Evolutionary conservation across 148 eudicot species (phyloP), one percentile per base, ranked within the genome.

Genomic region (Spergularia bocconei): DNA sequence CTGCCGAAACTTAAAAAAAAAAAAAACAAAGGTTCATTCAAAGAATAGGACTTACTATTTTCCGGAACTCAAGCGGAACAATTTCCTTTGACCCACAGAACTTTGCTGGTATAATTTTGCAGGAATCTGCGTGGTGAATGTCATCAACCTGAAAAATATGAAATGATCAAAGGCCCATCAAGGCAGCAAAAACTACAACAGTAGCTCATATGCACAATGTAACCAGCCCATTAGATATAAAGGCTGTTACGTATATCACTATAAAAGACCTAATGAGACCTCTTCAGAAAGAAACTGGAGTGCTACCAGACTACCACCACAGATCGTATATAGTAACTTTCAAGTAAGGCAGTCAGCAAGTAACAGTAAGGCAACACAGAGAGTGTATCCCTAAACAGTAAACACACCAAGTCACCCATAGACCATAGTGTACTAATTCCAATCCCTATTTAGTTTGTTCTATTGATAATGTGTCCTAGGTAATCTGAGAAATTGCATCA

Each of bases 41-140:
- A 17, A 79, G 21, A 23, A 39, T 7, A 48, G 69, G 16, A 72
- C 79, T 67, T 79, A 85, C 87, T 68, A 86, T 81, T 82, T 90
- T 86, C 25, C 91, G 89, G 69, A 85, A 79, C 77, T 88, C 84
- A 70, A 93, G 91, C 2, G 91, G 88, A 29, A 91, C 95, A 74
- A 91, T 85, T 85, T 93, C 98, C 81, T 93, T 91, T 60, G 95
- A 86, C 11, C 98, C 98, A 84, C 75, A 91, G 75, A 93, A 93
- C 78, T 93, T 93, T 2, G 91, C 91, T 21, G 98, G 98, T 65
- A 88, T 90, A 47, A 93, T 84, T 84, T 93, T 93, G 84, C 98
- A 93, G 13, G 85, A 83, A 84, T 90, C 90, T 78, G 98, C 95
- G 64, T 73, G 85, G 77, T 79, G 87, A 84, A 91, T 88, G 67